Conservation (phyloP, 495 filamentous ascomycete species). For the Echria macrotheca region DNA sequence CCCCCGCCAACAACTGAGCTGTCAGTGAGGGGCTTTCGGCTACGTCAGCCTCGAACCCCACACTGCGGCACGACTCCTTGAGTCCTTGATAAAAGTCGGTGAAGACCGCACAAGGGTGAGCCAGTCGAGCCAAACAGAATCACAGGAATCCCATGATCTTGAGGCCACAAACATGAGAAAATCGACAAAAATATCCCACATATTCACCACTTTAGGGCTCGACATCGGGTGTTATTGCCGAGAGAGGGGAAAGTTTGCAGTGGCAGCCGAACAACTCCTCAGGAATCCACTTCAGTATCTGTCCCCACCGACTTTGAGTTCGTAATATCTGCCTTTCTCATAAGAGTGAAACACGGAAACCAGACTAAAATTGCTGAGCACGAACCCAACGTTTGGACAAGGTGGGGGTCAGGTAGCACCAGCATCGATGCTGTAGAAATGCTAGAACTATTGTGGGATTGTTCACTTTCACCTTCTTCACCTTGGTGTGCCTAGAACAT, state of each 20-base stretch:
- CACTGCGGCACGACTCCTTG: constrained; percentile 7
- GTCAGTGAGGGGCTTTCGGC: constrained; percentile 7
- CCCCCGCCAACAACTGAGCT: constrained; percentile 8
- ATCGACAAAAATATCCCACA: no score
- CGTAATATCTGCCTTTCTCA: no score
- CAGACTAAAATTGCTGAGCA: no score
- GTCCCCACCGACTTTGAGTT: no score
- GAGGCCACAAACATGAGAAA: no score
- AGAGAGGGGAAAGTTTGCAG: no score
- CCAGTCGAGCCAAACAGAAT: neutral
- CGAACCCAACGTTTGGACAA: no score
- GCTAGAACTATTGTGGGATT: neutral
- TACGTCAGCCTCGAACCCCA: constrained; percentile 23
- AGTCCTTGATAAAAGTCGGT: constrained; percentile 15
- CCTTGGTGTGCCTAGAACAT: neutral
- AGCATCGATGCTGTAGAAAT: neutral
- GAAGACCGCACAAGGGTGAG: constrained; percentile 3
- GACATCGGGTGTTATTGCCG: no score
- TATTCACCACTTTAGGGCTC: no score
- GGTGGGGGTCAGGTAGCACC: constrained; percentile 5
- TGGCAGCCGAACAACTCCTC: no score
- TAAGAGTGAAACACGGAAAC: neutral
- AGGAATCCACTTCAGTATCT: no score
- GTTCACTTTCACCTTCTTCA: neutral
- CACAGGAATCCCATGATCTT: neutral